phyloP scores from a whole-genome alignment of 2,329 filamentous ascomycete species.

The Epichloe brachyelytri region DNA sequence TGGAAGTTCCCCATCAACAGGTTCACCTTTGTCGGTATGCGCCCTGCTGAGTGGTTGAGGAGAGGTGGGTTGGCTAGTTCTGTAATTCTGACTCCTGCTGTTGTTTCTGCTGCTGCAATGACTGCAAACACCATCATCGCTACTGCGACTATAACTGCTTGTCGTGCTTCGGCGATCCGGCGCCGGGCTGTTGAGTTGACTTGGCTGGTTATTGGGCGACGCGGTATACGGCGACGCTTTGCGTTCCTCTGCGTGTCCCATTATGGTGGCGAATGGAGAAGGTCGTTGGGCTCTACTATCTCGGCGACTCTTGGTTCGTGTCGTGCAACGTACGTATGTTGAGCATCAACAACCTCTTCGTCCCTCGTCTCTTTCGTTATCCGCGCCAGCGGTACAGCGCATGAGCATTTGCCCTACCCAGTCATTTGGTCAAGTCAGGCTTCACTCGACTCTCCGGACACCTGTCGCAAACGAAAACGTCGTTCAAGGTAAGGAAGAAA shows the following conservation, averaged over 20 bases:
- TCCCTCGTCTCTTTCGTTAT: background rate
- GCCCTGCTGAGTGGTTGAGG: constrained; percentile 3
- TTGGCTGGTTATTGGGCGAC: background rate
- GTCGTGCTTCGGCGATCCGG: constrained; percentile 8
- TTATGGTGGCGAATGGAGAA: background rate
- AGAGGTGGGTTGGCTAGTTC: background rate
- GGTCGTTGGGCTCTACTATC: background rate
- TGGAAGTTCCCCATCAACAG: constrained; percentile 3
- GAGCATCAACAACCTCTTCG: background rate
- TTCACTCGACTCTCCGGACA: background rate
- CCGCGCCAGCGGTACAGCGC: constrained; percentile 1
- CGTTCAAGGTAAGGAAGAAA: background rate
- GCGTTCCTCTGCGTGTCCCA: constrained; percentile 4
- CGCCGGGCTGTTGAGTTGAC: constrained; percentile 4
- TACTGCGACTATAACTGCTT: constrained; percentile 7
- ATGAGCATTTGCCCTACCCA: background rate
- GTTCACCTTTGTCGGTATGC: constrained; percentile 4
- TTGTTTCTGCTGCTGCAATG: constrained; percentile 8
- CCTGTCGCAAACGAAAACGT: background rate
- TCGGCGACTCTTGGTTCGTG: background rate
- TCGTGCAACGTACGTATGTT: background rate
- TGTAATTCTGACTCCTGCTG: constrained; percentile 2
- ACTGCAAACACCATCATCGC: constrained; percentile 6
- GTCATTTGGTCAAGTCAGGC: constrained; percentile 2
- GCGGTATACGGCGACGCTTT: background rate